Evolutionary conservation across 2,329 filamentous ascomycete genomes (phyloP).

Genomic region (Xylariomycetidae sp.): DNA sequence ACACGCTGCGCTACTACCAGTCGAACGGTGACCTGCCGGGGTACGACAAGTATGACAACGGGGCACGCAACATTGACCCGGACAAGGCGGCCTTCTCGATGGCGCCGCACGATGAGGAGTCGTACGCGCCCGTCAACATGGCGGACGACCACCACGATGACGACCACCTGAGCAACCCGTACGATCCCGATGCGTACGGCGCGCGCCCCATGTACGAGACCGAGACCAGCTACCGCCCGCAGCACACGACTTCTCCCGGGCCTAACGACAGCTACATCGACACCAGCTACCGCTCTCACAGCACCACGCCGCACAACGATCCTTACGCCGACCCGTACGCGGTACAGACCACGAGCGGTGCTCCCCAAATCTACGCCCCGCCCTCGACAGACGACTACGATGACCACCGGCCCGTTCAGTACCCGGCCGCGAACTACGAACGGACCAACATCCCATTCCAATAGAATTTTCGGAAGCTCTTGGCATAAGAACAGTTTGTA

Average conservation of each 20-base stretch:
- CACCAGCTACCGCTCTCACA: conserved; percentile 39
- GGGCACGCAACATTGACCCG: conserved; percentile 55
- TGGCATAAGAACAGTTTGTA: too few relatives aligned
- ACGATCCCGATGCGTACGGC: conserved; percentile 27
- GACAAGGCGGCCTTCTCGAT: conserved; percentile 66
- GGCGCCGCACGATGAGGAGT: conserved; percentile 60
- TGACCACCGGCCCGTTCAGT: conserved; percentile 42
- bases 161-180: conserved; percentile 26
- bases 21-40: conserved; percentile 57
- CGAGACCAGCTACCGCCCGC: conserved; percentile 42
- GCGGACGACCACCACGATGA: conserved; percentile 42
- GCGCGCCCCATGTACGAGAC: conserved; percentile 39
- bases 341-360: conserved; percentile 13
- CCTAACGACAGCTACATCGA: conserved; percentile 31
- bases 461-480: background rate
- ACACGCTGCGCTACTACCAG: conserved; percentile 56
- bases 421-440: conserved; percentile 54
- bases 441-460: too few relatives aligned
- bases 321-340: conserved; percentile 24
- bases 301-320: conserved; percentile 22
- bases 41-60: conserved; percentile 43
- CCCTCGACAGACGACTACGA: conserved; percentile 39
- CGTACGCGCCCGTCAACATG: conserved; percentile 56
- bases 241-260: conserved; percentile 27
- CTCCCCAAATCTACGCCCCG: conserved; percentile 30